phyloP scores from a whole-genome alignment of 257 asterid species.

The Solanum pinnatisectum region DNA sequence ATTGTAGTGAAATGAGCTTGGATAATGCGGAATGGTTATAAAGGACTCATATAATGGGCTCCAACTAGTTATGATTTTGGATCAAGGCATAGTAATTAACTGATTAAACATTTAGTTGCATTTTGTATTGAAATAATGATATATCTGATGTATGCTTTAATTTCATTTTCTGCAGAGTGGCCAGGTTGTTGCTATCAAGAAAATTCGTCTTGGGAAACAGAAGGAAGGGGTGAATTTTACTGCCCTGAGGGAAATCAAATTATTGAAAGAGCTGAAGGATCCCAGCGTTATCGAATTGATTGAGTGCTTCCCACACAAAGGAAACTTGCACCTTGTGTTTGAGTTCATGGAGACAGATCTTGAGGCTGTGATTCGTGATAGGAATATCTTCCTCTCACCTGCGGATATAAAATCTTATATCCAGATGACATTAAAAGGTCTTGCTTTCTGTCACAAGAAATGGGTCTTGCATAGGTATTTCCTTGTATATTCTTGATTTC shows the following conservation, averaged over 20 bases:
- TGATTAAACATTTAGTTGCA: background rate
- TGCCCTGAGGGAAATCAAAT: constrained; percentile 85
- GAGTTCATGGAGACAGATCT: constrained; percentile 99
- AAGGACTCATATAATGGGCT: background rate
- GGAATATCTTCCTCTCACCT: constrained; percentile 84
- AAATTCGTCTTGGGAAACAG: constrained; percentile 90
- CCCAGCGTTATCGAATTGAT: constrained; percentile 81
- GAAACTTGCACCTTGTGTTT: constrained; percentile 94
- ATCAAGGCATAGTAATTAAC: background rate
- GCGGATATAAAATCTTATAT: constrained; percentile 88
- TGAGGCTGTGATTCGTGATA: constrained; percentile 95
- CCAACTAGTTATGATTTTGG: background rate
- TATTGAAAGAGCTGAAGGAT: constrained; percentile 94
- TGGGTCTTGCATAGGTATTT: constrained; percentile 91
- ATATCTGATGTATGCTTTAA: background rate
- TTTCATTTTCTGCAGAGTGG: constrained; percentile 55
- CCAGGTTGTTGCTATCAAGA: constrained; percentile 90
- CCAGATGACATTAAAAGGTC: constrained; percentile 94
- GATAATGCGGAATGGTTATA: background rate
- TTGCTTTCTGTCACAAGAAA: constrained; percentile 82
- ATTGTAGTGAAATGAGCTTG: background rate
- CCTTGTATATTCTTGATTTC: background rate
- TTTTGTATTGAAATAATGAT: background rate
- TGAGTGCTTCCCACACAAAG: constrained; percentile 85
- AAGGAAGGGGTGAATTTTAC: constrained; percentile 97